Base-by-base conservation (phyloP, 2,329 filamentous ascomycete species). In the Ophiostoma sp. region DNA sequence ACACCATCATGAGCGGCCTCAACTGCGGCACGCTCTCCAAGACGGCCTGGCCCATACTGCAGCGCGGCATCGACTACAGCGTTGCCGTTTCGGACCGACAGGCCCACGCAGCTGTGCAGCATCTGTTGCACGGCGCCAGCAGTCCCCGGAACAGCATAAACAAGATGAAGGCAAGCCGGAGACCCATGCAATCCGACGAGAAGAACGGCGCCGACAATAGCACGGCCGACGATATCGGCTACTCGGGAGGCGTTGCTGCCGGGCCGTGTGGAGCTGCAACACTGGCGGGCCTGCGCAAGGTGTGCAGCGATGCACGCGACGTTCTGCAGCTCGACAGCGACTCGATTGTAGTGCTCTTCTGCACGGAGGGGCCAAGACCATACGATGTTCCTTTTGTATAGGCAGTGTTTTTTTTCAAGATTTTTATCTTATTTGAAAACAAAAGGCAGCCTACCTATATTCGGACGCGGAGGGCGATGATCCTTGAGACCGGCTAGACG, bases 1-100 rank as follows among this genome's bases (percentile, higher is more conserved):
- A 85, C 2, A 92, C 89, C 0, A 91, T 91, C 74, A 93, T 93
- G 90, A 83, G 84, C 54, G 90, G 90, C 0, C 85, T 93, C 80
- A 87, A 91, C 73, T 93, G 90, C 72, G 90, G 89, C 0, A 91
- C 88, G 0, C 82, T 90, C 0, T 91, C 89, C 0, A 81, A 81
- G 0, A 86, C 84, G 0, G 88, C 90, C 0, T 94, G 89, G 88
- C 82, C 86, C 0, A 76, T 87, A 0, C 76, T 94, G 3, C 78
- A 80, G 8, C 76, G 80, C 0, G 85, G 87, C 0, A 82, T 92
- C 0, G 87, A 91, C 78, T 85, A 83, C 0, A 85, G 84, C 68
- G 78, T 89, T 0, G 85, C 84, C 0, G 83, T 93, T 0, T 86
- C 84, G 0, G 90, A 91, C 73, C 76, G 77, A 15, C 88, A 93